Conservation (phyloP, 768 basidiomycete genomes). For the Trametes coccinea region DNA sequence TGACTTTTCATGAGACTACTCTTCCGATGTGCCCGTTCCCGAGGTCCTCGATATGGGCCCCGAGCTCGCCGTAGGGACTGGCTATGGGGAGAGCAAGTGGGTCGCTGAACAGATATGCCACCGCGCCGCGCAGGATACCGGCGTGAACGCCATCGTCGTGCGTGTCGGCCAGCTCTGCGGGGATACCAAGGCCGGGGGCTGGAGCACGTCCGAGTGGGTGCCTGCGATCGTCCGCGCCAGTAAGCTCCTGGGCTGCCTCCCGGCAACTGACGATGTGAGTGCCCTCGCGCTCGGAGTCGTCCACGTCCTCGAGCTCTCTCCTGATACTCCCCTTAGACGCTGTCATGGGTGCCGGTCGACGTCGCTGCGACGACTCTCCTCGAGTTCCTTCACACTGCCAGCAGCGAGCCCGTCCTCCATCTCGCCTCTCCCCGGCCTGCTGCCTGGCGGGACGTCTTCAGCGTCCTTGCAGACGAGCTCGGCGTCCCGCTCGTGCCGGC, state of each 20-base stretch:
- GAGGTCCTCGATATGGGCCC: conserved; percentile 27
- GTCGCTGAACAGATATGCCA: conserved; percentile 43
- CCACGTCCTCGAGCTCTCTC: too few species aligned
- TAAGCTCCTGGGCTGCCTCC: conserved; percentile 34
- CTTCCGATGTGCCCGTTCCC: background rate
- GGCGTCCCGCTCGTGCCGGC: conserved; percentile 36
- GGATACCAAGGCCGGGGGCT: conserved; percentile 40
- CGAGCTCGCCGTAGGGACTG: conserved; percentile 37
- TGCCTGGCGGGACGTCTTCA: conserved; percentile 36
- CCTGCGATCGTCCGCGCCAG: conserved; percentile 37
- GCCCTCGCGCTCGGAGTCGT: too few species aligned
- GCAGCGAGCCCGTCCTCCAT: conserved; percentile 33
- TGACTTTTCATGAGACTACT: background rate
- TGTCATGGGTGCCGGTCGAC: conserved; percentile 47
- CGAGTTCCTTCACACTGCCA: conserved; percentile 31
- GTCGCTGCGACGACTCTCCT: conserved; percentile 37
- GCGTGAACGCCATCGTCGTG: conserved; percentile 38
- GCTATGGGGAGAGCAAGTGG: conserved; percentile 52
- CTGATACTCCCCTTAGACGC: conserved; percentile 25
- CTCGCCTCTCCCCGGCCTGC: conserved; percentile 41
- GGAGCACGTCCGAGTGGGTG: conserved; percentile 49
- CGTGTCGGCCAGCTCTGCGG: conserved; percentile 51
- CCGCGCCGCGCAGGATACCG: conserved; percentile 32
- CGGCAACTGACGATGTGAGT: conserved; percentile 39
- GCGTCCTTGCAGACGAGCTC: conserved; percentile 22